Percentiles rank a stretch among this genome's conserved stretches.
These are phyloP conservation scores for Sporothrix inflata DNA, from an alignment of 2,329 filamentous ascomycete species.

Conservation along the genomic window DNA sequence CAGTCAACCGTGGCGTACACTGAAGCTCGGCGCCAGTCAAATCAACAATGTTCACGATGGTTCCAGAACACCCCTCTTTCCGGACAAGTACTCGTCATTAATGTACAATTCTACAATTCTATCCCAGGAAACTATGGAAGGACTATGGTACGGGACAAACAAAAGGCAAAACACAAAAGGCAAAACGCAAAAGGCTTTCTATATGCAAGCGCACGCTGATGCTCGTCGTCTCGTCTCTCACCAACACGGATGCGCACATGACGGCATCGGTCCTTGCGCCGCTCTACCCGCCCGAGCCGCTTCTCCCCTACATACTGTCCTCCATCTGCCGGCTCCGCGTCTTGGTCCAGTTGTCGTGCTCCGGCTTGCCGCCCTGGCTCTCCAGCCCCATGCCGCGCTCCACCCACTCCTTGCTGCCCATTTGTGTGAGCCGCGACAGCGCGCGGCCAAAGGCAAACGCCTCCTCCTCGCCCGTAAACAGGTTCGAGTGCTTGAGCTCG, in stretches of 20 bases:
- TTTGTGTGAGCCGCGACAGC: slow-evolving; percentile 80
- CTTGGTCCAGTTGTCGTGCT: slow-evolving; percentile 68
- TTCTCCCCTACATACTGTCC: slow-evolving; percentile 60
- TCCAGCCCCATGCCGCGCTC: slow-evolving; percentile 76
- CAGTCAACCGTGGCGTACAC: too few species aligned
- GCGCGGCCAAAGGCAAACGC: slow-evolving; percentile 94
- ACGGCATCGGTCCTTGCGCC: too few species aligned
- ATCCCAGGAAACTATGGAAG: too few species aligned
- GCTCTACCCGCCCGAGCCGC: too few species aligned
- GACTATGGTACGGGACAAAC: too few species aligned
- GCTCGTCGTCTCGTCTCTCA: not conserved
- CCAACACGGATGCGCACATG: too few species aligned
- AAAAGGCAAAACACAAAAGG: too few species aligned
- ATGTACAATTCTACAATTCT: too few species aligned
- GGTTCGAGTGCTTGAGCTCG: slow-evolving; percentile 78
- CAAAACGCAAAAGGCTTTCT: not conserved
- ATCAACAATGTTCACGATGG: too few species aligned
- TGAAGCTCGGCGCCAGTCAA: too few species aligned
- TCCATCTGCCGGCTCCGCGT: slow-evolving; percentile 69
- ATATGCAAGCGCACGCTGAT: not conserved
- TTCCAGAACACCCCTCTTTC: too few species aligned
- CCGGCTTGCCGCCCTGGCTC: slow-evolving; percentile 61
- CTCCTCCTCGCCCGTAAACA: slow-evolving; percentile 95
- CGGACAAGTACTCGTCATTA: too few species aligned
- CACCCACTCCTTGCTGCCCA: slow-evolving; percentile 95